A percentile compares a stretch with the other conserved stretches of the same genome.
Evolutionary conservation across 2,329 filamentous ascomycete genomes (phyloP).

Genomic region (Didymella pinodella): DNA sequence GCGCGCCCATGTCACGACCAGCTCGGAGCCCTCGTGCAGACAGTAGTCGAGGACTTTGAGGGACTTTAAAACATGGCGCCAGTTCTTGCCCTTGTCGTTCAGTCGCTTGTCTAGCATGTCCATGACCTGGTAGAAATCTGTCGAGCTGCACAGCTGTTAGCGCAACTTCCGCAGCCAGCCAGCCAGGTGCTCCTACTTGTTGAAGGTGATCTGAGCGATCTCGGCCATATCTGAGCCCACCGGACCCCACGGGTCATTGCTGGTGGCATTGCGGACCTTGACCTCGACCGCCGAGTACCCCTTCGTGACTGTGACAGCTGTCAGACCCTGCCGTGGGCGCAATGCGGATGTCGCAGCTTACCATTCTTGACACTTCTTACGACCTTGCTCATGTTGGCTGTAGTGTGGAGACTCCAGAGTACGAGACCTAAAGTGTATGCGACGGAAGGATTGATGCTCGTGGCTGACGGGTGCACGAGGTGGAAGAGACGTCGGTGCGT

Average conservation of each 20-base stretch:
- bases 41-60: slow-evolving; percentile 98
- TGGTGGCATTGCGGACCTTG: slow-evolving; percentile 83
- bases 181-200: slow-evolving; percentile 72
- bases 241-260: slow-evolving; percentile 98
- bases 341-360: slow-evolving; percentile 12
- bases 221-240: slow-evolving; percentile 98
- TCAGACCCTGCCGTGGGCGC: slow-evolving; percentile 8
- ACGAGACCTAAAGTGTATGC: slow-evolving; percentile 14
- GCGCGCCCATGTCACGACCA: slow-evolving; percentile 96
- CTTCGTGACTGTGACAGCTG: slow-evolving; percentile 76
- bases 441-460: slow-evolving; percentile 17
- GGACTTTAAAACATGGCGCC: slow-evolving; percentile 97
- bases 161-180: slow-evolving; percentile 21
- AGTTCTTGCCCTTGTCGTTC: slow-evolving; percentile 99
- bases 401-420: slow-evolving; percentile 7
- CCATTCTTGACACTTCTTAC: slow-evolving; percentile 85
- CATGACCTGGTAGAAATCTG: slow-evolving; percentile 99
- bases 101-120: slow-evolving; percentile 99
- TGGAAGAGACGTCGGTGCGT: slow-evolving; percentile 16
- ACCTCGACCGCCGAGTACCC: slow-evolving; percentile 96
- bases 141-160: slow-evolving; percentile 68
- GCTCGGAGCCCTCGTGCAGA: slow-evolving; percentile 93
- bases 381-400: slow-evolving; percentile 84
- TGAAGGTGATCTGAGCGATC: slow-evolving; percentile 97
- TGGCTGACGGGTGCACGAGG: slow-evolving; percentile 11